These are phyloP conservation scores for Heliophila coronopifolia DNA, from an alignment of 441 rosid species.

Conservation along the genomic window DNA sequence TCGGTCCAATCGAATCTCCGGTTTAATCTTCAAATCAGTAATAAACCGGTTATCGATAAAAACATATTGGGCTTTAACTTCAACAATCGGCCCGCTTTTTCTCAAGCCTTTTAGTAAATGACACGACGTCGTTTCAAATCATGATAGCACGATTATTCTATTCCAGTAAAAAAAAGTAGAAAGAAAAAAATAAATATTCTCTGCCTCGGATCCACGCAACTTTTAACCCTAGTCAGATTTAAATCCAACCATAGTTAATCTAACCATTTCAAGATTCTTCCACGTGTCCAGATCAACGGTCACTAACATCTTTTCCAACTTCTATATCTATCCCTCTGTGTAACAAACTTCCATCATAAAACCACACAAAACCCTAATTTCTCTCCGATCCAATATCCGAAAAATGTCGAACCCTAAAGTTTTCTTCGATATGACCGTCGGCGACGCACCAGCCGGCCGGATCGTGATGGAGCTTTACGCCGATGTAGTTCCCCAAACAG, in stretches of 20 bases:
- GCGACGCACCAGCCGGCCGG: constrained; percentile 47
- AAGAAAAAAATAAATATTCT: constrained; percentile 7
- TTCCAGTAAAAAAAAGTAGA: constrained; percentile 8
- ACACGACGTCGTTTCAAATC: not conserved
- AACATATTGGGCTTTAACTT: too few species aligned
- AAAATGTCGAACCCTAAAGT: constrained; percentile 60
- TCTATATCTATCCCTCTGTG: constrained; percentile 16
- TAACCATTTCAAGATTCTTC: not conserved
- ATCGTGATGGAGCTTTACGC: constrained; percentile 83
- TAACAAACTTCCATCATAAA: not conserved
- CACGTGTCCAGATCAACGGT: constrained; percentile 47
- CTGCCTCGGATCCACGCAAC: constrained; percentile 32
- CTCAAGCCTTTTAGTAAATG: not conserved
- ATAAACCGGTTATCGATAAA: too few species aligned
- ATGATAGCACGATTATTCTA: too few species aligned
- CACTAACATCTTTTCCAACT: not conserved
- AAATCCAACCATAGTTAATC: constrained; percentile 22
- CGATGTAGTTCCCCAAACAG: constrained; percentile 56
- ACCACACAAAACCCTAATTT: constrained; percentile 25
- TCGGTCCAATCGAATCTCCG: too few species aligned
- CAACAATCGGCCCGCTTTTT: too few species aligned
- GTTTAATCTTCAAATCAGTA: too few species aligned
- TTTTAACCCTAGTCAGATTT: constrained; percentile 25
- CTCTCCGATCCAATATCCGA: not conserved
- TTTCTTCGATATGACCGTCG: constrained; percentile 68